Evolutionary conservation across 2,329 filamentous ascomycete species (phyloP).

Genomic region (Pseudogymnoascus sp.): DNA sequence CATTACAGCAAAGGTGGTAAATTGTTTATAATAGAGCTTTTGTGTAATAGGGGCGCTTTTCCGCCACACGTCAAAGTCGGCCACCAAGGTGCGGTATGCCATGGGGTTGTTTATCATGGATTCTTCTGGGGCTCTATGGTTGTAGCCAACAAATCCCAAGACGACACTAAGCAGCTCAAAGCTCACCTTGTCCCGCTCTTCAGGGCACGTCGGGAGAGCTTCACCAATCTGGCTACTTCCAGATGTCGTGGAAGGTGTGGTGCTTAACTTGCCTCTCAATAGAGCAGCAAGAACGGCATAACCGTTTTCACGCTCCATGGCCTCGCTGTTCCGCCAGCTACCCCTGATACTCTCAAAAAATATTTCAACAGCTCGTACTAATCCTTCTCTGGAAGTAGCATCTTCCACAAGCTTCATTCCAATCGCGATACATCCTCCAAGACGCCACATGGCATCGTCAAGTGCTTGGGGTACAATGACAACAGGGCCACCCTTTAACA

Average conservation of each 20-base stretch:
- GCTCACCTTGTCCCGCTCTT: constrained; percentile 46
- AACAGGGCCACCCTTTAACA: constrained; percentile 75
- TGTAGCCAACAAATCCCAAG: constrained; percentile 82
- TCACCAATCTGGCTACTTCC: constrained; percentile 27
- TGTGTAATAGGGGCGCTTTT: constrained; percentile 68
- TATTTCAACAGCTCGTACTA: constrained; percentile 71
- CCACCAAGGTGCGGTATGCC: constrained; percentile 82
- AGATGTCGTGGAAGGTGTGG: constrained; percentile 32
- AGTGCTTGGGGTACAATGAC: constrained; percentile 73
- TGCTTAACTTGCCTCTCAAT: constrained; percentile 64
- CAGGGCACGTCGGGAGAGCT: constrained; percentile 33
- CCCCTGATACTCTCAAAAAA: constrained; percentile 78
- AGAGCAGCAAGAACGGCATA: constrained; percentile 82
- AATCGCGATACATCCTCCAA: constrained; percentile 84
- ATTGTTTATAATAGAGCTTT: constrained; percentile 87
- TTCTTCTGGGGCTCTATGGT: constrained; percentile 66
- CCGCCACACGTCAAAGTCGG: constrained; percentile 91
- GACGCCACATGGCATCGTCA: constrained; percentile 85
- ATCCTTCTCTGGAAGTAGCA: constrained; percentile 59
- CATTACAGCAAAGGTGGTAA: constrained; percentile 75
- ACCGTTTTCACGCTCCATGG: constrained; percentile 92
- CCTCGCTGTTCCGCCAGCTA: constrained; percentile 96
- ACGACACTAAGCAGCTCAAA: constrained; percentile 66
- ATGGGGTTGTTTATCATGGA: constrained; percentile 94
- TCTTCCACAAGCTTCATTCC: constrained; percentile 77